Evolutionary conservation across 1,284 basidiomycete genomes (phyloP).

Genomic region (Prillingera fragicola): DNA sequence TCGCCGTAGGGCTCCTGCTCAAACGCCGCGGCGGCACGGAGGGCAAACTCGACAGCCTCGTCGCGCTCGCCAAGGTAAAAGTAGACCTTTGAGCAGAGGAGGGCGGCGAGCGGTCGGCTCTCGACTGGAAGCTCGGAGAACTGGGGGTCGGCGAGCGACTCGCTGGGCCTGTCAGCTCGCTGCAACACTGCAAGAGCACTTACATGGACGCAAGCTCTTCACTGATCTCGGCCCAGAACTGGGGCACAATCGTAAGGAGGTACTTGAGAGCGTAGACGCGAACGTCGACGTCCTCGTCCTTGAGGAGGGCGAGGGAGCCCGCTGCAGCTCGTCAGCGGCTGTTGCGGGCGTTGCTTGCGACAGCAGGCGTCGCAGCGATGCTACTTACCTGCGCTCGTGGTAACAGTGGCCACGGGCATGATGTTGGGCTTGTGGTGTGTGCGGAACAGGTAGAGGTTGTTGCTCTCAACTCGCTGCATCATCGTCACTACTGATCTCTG

Average conservation of each 20-base stretch:
- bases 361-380: no score
- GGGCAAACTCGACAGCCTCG: conserved; percentile 85
- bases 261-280: conserved; percentile 83
- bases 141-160: conserved; percentile 70
- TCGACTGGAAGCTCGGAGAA: conserved; percentile 64
- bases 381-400: conserved; percentile 37
- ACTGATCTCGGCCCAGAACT: conserved; percentile 97
- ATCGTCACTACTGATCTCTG: no score
- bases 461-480: no score
- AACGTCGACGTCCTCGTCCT: conserved; percentile 72
- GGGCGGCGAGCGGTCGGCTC: conserved; percentile 71
- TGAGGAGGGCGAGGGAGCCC: conserved; percentile 81
- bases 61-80: conserved; percentile 91
- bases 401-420: conserved; percentile 42
- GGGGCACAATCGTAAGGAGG: conserved; percentile 73
- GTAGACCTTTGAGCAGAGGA: conserved; percentile 91
- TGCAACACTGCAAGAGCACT: conserved; percentile 40
- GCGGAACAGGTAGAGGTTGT: neutral
- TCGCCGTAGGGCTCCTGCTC: conserved; percentile 69
- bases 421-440: conserved; percentile 3
- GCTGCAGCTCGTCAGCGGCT: conserved; percentile 50
- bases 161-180: conserved; percentile 53
- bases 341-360: no score
- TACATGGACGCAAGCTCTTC: conserved; percentile 85
- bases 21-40: conserved; percentile 81